Evolutionary conservation across 345 rosid species (phyloP).

Genomic region (Populus euphratica): DNA sequence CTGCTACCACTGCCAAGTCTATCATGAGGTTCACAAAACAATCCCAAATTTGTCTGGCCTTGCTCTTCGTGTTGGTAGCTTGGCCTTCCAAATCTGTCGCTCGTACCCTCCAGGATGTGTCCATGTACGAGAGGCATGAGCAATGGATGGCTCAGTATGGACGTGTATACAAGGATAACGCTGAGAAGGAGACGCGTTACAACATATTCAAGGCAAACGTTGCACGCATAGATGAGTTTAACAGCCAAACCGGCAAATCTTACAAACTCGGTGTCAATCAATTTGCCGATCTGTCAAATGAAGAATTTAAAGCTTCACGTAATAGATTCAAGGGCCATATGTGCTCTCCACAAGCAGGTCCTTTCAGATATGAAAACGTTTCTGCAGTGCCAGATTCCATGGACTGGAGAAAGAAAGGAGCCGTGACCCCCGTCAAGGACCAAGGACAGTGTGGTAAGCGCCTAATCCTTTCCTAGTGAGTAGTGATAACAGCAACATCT

Average conservation of each 20-base stretch:
- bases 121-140: background rate
- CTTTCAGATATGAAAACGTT: slow-evolving; percentile 6
- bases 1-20: background rate
- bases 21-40: background rate
- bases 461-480: no score
- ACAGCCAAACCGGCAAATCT: background rate
- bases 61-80: slow-evolving; percentile 1
- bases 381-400: background rate
- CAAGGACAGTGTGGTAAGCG: slow-evolving; percentile 13
- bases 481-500: background rate
- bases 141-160: slow-evolving; percentile 4
- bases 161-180: slow-evolving; percentile 11
- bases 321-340: slow-evolving; percentile 10
- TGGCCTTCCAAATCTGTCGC: slow-evolving; percentile 4
- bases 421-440: slow-evolving; percentile 9
- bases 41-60: background rate
- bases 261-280: slow-evolving; percentile 10
- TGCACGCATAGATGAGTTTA: background rate
- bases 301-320: slow-evolving; percentile 8
- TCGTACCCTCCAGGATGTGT: background rate
- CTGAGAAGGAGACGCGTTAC: slow-evolving; percentile 10
- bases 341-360: background rate
- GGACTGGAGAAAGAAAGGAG: slow-evolving; percentile 20
- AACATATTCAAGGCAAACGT: slow-evolving; percentile 9
- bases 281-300: slow-evolving; percentile 14